Base-by-base conservation (phyloP, 1,284 basidiomycete genomes). In the Malassezia globosa region DNA sequence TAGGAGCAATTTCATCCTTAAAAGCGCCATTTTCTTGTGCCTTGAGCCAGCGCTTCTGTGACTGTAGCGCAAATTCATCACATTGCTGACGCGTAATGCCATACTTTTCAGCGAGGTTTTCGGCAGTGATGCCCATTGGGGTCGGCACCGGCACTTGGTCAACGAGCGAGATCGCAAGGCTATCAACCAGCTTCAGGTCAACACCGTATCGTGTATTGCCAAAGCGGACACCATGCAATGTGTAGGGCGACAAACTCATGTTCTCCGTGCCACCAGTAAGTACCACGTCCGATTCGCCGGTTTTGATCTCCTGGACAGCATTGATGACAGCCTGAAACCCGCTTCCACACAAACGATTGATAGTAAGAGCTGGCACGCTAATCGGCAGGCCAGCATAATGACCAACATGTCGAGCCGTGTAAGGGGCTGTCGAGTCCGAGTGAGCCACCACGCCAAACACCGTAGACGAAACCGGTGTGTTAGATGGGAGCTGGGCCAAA, bases 241-340 rank as follows among this genome's bases (percentile, higher is more conserved):
- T 61, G 48, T 72, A 77, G 81, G 90, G 61, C 5, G 89, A 85
- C 61, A 92, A 84, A 67, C 85, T 89, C 92, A 97, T 97, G 75
- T 83, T 87, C 77, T 97, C 92, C 81, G 89, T 89, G 52, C 92
- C 92, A 63, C 92, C 94, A 42, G 89, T 90, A 34, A 83, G 84
- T 55, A 95, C 84, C 42, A 95, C 81, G 50, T 78, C 80, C 63
- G 83, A 81, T 69, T 92, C 83, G 46, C 92, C 94, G 27, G 83
- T 77, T 68, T 82, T 79, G 72, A 97, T 89, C 66, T 81, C 81
- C 76, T 96, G 90, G 31, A 87, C 79, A 46, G 87, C 94, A 58
- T 94, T 80, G 74, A 88, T 92, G 75, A 95, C 81, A 34, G 87
- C 78, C 76, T 97, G 95, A 78, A 97, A 78, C 47, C 92, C 94